Percentiles rank a stretch among this genome's conserved stretches.
phyloP scores from a whole-genome alignment of 768 basidiomycete genomes.

The Lentinus brumalis region DNA sequence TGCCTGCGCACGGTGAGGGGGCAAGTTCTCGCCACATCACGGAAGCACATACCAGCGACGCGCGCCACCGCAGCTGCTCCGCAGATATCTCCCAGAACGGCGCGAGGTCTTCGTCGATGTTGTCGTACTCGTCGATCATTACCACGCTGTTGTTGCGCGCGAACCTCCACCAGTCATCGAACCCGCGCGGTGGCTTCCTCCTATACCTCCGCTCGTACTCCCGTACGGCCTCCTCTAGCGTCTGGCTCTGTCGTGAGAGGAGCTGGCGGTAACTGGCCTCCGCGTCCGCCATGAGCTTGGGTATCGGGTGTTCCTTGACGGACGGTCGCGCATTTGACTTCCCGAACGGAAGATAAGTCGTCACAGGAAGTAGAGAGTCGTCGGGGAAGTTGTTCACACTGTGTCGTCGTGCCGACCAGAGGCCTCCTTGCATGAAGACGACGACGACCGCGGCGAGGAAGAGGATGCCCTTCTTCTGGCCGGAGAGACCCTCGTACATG shows the following conservation, averaged over 20 bases:
- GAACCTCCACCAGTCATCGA: constrained; percentile 89
- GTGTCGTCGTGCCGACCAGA: constrained; percentile 33
- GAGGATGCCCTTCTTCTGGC: constrained; percentile 29
- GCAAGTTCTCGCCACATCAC: constrained; percentile 1
- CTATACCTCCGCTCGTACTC: constrained; percentile 83
- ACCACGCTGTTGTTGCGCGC: constrained; percentile 69
- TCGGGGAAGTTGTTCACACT: constrained; percentile 27
- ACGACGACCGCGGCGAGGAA: constrained; percentile 30
- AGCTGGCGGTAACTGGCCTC: constrained; percentile 69
- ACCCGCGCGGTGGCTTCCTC: constrained; percentile 84
- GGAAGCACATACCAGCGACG: constrained; percentile 49
- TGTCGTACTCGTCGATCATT: constrained; percentile 90
- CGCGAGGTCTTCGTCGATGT: constrained; percentile 72
- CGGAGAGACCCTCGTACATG: constrained; percentile 28
- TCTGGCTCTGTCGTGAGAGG: constrained; percentile 75
- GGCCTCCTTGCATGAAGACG: constrained; percentile 36
- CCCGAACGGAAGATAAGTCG: constrained; percentile 27
- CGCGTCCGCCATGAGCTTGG: constrained; percentile 81
- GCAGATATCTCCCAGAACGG: constrained; percentile 84
- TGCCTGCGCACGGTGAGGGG: constrained; percentile 44
- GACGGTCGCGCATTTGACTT: constrained; percentile 17
- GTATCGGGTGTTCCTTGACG: constrained; percentile 73
- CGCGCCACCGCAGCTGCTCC: constrained; percentile 67
- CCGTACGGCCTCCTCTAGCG: constrained; percentile 72
- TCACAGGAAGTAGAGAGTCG: constrained; percentile 23